These are phyloP conservation scores for Gaeumannomyces tritici DNA, from an alignment of 2,329 filamentous ascomycete genomes.

Conservation along the genomic window DNA sequence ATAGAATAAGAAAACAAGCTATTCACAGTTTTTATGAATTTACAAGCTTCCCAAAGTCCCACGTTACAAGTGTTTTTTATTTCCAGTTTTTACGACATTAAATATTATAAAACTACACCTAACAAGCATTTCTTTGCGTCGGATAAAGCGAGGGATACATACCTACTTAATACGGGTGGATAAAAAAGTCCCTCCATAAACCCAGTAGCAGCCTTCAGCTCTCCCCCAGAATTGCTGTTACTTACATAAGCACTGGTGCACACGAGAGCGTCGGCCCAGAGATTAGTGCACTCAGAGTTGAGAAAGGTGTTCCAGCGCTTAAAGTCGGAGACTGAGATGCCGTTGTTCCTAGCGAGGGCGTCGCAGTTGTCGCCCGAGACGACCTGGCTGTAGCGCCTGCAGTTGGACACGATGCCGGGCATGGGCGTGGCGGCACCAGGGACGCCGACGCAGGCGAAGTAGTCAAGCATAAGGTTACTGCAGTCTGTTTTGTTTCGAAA, in stretches of 20 bases:
- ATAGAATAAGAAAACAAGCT: no score
- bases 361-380: conserved; percentile 20
- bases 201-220: no score
- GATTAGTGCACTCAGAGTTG: conserved; percentile 10
- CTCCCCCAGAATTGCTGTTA: no score
- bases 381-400: conserved; percentile 20
- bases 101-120: no score
- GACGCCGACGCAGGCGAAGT: conserved; percentile 4
- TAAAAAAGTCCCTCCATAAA: no score
- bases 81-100: no score
- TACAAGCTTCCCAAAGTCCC: no score
- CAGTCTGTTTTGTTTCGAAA: background rate
- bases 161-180: no score
- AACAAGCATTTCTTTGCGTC: no score
- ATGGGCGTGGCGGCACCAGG: background rate
- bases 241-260: background rate
- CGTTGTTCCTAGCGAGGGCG: conserved; percentile 7
- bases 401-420: conserved; percentile 11
- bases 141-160: no score
- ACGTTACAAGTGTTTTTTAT: no score
- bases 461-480: conserved; percentile 4
- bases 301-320: conserved; percentile 10
- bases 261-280: conserved; percentile 10
- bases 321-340: conserved; percentile 4
- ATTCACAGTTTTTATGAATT: no score